Evolutionary conservation across 345 rosid genomes (phyloP), one percentile per base, ranked within the genome.

Genomic region (Boechera stricta): DNA sequence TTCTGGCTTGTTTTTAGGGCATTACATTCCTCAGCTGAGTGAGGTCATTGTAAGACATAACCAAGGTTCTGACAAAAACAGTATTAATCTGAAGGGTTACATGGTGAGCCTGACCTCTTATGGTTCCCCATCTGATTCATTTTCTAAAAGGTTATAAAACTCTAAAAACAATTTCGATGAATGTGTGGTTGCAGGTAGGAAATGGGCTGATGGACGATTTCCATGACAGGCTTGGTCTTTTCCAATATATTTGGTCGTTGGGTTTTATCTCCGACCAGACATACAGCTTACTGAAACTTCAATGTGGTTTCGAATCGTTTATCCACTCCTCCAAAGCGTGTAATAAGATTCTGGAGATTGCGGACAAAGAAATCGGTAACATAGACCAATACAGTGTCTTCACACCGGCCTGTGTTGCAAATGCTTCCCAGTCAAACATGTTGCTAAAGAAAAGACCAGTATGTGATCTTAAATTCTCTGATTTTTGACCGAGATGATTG

Each of bases 11-110:
- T 74, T 69, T 5, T 39, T 85, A 94, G 98, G 98, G 42, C 98
- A 94, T 80, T 94, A 92, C 86, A 89, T 92, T 84, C 98, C 97
- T 74, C 97, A 94, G 81, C 85, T 94, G 31, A 94, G 98, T 75
- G 86, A 87, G 74, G 91, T 89, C 52, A 88, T 94, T 79, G 89
- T 86, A 55, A 64, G 59, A 75, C 74, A 87, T 85, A 92, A 92
- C 85, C 57, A 16, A 64, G 87, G 77, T 73, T 79, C 76, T 63
- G 80, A 74, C 10, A 71, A 68, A 21, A 80, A 66, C 64, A 67
- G 71, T 71, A 88, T 94, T 66, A 90, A 94, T 82, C 81, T 94
- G 56, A 94, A 84, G 87, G 97, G 98, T 72, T 94, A 85, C 79
- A 92, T 94, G 98, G 98, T 94, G 78, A 53, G 56, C 45, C 16